These are phyloP conservation scores for Solanum chiquidenum DNA, from an alignment of 257 asterid species.

Conservation along the genomic window DNA sequence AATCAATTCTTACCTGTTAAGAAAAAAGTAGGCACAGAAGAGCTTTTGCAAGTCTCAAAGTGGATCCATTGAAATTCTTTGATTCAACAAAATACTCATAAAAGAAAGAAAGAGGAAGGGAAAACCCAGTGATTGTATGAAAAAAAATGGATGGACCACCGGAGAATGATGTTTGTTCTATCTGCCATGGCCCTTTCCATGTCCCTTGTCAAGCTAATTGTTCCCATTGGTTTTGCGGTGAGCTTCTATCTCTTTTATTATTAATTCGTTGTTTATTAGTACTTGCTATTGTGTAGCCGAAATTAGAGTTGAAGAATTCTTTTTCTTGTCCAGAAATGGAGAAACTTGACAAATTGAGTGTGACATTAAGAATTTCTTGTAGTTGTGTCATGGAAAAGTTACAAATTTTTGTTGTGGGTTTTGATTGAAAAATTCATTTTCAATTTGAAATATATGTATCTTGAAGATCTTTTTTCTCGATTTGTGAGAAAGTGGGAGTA, in stretches of 20 bases:
- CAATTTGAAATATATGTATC: background rate
- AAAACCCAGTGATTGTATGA: background rate
- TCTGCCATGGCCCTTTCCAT: conserved; percentile 61
- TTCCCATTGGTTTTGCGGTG: conserved; percentile 94
- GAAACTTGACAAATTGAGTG: background rate
- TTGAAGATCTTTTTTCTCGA: background rate
- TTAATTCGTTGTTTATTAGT: background rate
- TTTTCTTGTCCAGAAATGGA: background rate
- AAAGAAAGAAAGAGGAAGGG: background rate
- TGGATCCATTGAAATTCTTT: background rate
- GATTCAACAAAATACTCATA: background rate
- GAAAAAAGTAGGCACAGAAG: background rate
- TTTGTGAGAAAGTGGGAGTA: background rate
- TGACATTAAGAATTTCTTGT: background rate
- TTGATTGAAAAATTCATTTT: background rate
- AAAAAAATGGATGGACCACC: conserved; percentile 73
- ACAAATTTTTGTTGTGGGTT: background rate
- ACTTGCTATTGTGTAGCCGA: background rate
- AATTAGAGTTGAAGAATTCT: background rate
- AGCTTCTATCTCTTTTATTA: background rate
- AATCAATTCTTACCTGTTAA: background rate
- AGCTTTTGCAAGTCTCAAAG: background rate
- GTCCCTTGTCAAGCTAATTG: conserved; percentile 91
- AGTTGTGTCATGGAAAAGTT: background rate
- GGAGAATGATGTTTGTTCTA: conserved; percentile 67